A percentile compares a stretch with the other conserved stretches of the same genome.
Evolutionary conservation across 139 green algal species (phyloP).

Genomic region (Dunaliella sp.): DNA sequence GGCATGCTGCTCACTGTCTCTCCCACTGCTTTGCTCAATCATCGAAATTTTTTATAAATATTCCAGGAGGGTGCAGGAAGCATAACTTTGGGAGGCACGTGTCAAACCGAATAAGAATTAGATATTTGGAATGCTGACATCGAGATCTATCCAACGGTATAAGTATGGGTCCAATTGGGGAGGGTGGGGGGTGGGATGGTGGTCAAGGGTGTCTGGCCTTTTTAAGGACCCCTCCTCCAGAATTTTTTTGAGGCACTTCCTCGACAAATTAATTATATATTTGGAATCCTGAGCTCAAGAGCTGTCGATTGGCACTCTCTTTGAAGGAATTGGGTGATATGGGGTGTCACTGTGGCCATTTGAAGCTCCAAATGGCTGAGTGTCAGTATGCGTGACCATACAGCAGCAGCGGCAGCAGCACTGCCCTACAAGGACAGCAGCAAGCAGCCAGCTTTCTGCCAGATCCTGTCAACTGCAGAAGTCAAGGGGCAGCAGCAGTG

Average conservation of each 20-base stretch:
- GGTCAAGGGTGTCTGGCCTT: neutral
- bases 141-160: neutral
- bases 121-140: neutral
- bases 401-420: neutral
- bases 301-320: neutral
- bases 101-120: neutral
- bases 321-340: neutral
- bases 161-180: neutral
- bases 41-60: too few relatives aligned
- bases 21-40: too few relatives aligned
- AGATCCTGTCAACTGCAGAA: neutral
- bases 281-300: neutral
- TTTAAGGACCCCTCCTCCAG: neutral
- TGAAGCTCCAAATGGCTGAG: neutral
- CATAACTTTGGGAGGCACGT: neutral
- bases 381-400: neutral
- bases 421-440: neutral
- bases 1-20: too few relatives aligned
- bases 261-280: neutral
- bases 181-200: neutral
- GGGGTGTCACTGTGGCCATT: neutral
- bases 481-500: neutral
- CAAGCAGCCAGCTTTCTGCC: neutral
- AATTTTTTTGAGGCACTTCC: neutral
- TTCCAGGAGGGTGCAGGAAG: neutral